These are phyloP conservation scores for Hypomyces perniciosus DNA, from an alignment of 2,329 filamentous ascomycete species.

Conservation along the genomic window DNA sequence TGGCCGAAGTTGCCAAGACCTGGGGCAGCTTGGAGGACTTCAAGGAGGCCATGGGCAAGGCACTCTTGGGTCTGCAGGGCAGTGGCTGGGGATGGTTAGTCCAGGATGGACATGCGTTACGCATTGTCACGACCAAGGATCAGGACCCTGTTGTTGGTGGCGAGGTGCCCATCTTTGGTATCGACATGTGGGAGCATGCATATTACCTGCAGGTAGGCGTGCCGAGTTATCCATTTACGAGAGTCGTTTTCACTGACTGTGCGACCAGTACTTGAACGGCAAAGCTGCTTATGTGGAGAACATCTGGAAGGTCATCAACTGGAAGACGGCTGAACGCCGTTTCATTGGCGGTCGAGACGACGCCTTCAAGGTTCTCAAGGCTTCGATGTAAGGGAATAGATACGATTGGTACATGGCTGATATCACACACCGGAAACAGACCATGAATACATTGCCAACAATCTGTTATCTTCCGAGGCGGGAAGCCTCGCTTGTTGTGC, in stretches of 20 bases:
- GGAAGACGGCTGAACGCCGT: conserved; percentile 62
- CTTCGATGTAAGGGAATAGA: conserved; percentile 28
- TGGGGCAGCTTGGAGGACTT: conserved; percentile 68
- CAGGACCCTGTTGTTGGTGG: conserved; percentile 67
- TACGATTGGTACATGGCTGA: not conserved
- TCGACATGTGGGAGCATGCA: conserved; percentile 93
- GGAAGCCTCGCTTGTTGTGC: no score
- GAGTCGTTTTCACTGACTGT: not conserved
- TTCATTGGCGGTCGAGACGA: conserved; percentile 46
- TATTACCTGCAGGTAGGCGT: conserved; percentile 72
- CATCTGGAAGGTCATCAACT: conserved; percentile 75
- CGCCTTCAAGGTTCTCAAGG: conserved; percentile 39
- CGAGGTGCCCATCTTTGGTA: conserved; percentile 64
- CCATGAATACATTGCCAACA: not conserved
- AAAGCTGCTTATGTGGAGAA: conserved; percentile 70
- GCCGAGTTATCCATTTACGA: not conserved
- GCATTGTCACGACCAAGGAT: conserved; percentile 77
- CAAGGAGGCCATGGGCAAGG: conserved; percentile 57
- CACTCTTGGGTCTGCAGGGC: conserved; percentile 68
- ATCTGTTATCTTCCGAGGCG: no score
- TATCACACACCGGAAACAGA: not conserved
- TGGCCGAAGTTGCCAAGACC: conserved; percentile 53
- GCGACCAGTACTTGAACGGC: conserved; percentile 64
- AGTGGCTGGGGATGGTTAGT: conserved; percentile 88
- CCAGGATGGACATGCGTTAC: conserved; percentile 54